Percentiles rank a stretch among this genome's conserved stretches.
Evolutionary conservation across 2,329 filamentous ascomycete species (phyloP).

Genomic region (Passalora sequoiae): DNA sequence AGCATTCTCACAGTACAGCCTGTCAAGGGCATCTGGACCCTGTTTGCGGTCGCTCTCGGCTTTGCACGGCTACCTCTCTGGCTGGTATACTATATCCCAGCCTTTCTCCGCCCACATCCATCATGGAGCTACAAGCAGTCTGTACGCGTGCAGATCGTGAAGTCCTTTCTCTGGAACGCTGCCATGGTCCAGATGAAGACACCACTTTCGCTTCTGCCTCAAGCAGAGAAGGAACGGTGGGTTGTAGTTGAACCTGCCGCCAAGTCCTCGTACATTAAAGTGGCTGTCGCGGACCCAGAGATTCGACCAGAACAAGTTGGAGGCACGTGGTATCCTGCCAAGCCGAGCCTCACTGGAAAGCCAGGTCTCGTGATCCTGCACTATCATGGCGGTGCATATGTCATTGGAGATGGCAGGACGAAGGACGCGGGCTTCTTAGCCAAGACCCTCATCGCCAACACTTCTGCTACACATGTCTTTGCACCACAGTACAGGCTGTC

Average conservation of each 20-base stretch:
- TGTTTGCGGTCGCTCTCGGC: conserved; percentile 35
- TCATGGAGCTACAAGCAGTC: conserved; percentile 40
- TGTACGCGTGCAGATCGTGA: conserved; percentile 33
- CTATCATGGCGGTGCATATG: conserved; percentile 48
- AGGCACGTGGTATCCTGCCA: conserved; percentile 40
- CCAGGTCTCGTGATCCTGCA: conserved; percentile 40
- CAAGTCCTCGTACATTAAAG: conserved; percentile 13
- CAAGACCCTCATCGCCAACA: conserved; percentile 33
- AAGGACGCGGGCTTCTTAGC: conserved; percentile 33
- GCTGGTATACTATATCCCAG: conserved; percentile 35
- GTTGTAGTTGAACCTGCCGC: conserved; percentile 24
- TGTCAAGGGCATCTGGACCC: conserved; percentile 37
- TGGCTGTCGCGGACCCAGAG: conserved; percentile 28
- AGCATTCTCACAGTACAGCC: conserved; percentile 34
- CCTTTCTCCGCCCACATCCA: conserved; percentile 37
- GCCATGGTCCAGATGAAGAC: conserved; percentile 28
- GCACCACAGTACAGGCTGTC: conserved; percentile 47
- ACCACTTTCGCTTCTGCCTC: conserved; percentile 33
- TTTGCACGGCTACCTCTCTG: conserved; percentile 38
- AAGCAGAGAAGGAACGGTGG: conserved; percentile 38
- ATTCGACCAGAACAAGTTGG: conserved; percentile 38
- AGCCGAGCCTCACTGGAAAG: conserved; percentile 13
- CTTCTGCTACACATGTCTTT: conserved; percentile 39
- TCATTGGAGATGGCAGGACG: conserved; percentile 41
- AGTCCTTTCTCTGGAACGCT: conserved; percentile 32